Evolutionary conservation across 177 flowering plant genomes (phyloP), one percentile per base, ranked within the genome.

Genomic region (Vitis hybrid): DNA sequence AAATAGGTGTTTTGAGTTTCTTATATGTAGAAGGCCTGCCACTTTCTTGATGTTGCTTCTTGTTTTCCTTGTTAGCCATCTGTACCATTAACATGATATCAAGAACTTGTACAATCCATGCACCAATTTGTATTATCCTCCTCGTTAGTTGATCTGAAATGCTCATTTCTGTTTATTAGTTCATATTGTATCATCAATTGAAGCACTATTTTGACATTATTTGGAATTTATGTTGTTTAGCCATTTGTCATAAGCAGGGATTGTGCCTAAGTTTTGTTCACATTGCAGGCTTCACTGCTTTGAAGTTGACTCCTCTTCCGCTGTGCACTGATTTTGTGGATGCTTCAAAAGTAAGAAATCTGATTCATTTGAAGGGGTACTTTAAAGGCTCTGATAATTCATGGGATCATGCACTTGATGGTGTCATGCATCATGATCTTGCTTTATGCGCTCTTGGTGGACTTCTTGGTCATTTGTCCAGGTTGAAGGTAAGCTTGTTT

Each of bases 371-470:
- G 52, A 88, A 88, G 52, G 86, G 85, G 35, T 96, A 89, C 78
- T 96, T 96, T 66, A 83, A 76, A 74, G 86, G 86, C 46, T 90
- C 89, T 52, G 77, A 75, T 66, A 70, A 70, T 68, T 60, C 75
- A 51, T 81, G 78, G 85, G 77, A 76, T 77, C 51, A 63, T 67
- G 80, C 75, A 35, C 73, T 85, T 77, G 88, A 86, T 67, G 84
- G 83, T 58, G 80, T 79, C 52, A 51, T 62, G 51, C 80, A 87
- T 60, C 75, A 72, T 58, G 94, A 86, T 70, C 60, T 85, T 69
- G 80, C 89, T 21, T 52, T 86, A 35, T 73, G 79, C 81, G 95
- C 99, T 64, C 90, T 96, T 69, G 94, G 98, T 67, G 92, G 88
- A 70, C 89, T 96, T 62, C 76, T 88, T 68, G 51, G 72, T 78